These are phyloP conservation scores for Tulasnella calospora DNA, from an alignment of 768 basidiomycete species.

Conservation along the genomic window DNA sequence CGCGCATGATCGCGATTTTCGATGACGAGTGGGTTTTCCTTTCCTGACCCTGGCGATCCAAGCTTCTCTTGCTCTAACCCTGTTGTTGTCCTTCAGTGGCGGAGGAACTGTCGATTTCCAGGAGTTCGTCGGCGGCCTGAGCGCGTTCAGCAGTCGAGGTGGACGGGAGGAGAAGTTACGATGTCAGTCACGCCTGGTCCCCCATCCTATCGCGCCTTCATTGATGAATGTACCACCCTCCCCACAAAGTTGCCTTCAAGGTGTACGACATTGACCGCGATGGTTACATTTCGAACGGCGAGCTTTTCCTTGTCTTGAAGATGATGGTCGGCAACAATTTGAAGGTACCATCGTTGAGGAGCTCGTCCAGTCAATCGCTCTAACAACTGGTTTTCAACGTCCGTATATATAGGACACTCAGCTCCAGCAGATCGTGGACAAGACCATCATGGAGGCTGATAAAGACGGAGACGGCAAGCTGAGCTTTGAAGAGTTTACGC, in stretches of 20 bases:
- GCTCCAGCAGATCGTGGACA: too few relatives aligned
- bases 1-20: constrained; percentile 98
- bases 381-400: too few relatives aligned
- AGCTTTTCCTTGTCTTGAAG: constrained; percentile 95
- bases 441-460: too few relatives aligned
- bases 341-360: constrained; percentile 53
- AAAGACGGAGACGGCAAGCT: too few relatives aligned
- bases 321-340: constrained; percentile 99
- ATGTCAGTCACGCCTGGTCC: constrained; percentile 52
- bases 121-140: constrained; percentile 95
- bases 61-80: neutral
- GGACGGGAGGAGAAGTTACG: constrained; percentile 93
- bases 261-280: constrained; percentile 99
- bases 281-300: constrained; percentile 96
- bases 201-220: constrained; percentile 11
- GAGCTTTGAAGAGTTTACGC: too few relatives aligned
- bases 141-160: constrained; percentile 95
- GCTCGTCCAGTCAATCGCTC: too few relatives aligned
- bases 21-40: constrained; percentile 83
- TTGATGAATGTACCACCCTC: neutral
- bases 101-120: constrained; percentile 99
- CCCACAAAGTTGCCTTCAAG: constrained; percentile 85
- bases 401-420: constrained; percentile 64
- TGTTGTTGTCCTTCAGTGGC: constrained; percentile 53
- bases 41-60: neutral